Percentiles rank a stretch among this genome's conserved stretches.
phyloP scores from a whole-genome alignment of 805 yeast genomes.

The Spathaspora gorwiae region DNA sequence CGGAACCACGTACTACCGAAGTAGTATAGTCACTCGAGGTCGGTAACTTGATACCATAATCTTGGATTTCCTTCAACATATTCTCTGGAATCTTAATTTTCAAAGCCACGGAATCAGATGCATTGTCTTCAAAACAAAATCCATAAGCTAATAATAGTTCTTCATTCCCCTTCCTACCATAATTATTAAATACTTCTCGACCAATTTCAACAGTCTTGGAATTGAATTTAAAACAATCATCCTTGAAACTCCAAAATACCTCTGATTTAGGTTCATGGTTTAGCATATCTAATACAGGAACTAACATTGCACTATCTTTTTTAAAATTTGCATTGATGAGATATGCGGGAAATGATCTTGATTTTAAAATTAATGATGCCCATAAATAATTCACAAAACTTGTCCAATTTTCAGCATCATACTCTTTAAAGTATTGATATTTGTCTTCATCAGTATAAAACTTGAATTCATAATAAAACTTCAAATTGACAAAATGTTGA shows the following conservation, averaged over 20 bases:
- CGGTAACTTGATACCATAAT: conserved; percentile 36
- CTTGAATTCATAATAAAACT: conserved; percentile 40
- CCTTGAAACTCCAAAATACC: conserved; percentile 56
- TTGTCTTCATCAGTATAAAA: conserved; percentile 35
- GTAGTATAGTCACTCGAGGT: conserved; percentile 34
- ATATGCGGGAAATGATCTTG: conserved; percentile 78
- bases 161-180: conserved; percentile 85
- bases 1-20: conserved; percentile 18
- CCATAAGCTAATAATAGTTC: conserved; percentile 82
- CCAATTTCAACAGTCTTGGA: conserved; percentile 17
- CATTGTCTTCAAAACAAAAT: conserved; percentile 56
- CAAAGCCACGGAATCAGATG: conserved; percentile 55
- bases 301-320: conserved; percentile 56
- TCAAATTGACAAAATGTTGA: conserved; percentile 36
- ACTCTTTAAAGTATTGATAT: conserved; percentile 21
- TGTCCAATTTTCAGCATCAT: conserved; percentile 47
- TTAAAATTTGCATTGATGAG: conserved; percentile 38
- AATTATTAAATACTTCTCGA: conserved; percentile 67
- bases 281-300: conserved; percentile 74
- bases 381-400: conserved; percentile 68
- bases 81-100: conserved; percentile 50
- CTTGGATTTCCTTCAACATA: conserved; percentile 25
- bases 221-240: conserved; percentile 25
- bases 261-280: conserved; percentile 63
- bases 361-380: conserved; percentile 65